These are phyloP conservation scores for Oryza meridionalis DNA, from an alignment of 176 grass and related monocot genomes.

Conservation along the genomic window DNA sequence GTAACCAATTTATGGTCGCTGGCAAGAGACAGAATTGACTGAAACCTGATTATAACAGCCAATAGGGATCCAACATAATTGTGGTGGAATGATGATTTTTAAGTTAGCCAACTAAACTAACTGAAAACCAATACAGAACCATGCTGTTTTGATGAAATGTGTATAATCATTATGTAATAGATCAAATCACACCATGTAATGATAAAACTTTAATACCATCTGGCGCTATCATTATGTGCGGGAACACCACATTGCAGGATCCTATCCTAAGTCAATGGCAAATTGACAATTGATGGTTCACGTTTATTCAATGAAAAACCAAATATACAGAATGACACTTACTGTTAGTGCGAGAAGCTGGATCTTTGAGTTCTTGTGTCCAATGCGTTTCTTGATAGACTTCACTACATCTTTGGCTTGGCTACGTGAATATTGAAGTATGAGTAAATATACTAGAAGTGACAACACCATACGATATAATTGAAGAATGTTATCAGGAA, in stretches of 20 bases:
- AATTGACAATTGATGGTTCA: constrained; percentile 27
- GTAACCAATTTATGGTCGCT: neutral
- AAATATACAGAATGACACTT: constrained; percentile 38
- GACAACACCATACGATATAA: neutral
- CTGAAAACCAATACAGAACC: neutral
- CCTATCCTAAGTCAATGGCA: neutral
- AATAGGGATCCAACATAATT: neutral
- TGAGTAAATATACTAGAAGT: constrained; percentile 20
- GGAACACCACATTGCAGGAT: neutral
- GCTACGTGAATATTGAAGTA: constrained; percentile 42
- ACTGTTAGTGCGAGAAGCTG: constrained; percentile 86
- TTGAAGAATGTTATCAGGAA: constrained; percentile 5
- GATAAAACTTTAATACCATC: constrained; percentile 18
- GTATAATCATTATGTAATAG: neutral
- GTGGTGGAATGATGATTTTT: neutral
- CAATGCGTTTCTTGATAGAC: constrained; percentile 81
- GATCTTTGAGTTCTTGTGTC: constrained; percentile 82
- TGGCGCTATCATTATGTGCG: neutral
- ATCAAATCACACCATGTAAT: constrained; percentile 22
- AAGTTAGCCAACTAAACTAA: constrained; percentile 11
- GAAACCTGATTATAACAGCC: neutral
- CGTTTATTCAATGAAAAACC: neutral
- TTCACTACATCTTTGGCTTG: constrained; percentile 94
- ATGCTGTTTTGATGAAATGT: neutral
- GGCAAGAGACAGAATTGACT: neutral